Base-by-base conservation (phyloP, 306 rosid species). In the Neltuma alba region DNA sequence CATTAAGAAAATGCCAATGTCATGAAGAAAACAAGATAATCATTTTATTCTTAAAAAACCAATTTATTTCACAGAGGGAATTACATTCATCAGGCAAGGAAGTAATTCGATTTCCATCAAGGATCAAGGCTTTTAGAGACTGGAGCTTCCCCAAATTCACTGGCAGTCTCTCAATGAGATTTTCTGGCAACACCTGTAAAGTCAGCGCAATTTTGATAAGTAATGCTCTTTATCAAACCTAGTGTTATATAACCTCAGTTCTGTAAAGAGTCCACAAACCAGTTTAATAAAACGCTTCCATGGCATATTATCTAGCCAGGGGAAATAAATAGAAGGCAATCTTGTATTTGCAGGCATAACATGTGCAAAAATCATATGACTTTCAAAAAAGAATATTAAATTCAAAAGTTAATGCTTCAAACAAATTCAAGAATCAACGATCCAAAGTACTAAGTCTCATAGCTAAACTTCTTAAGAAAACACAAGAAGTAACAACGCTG, bases 61-160 rank as follows among this genome's bases (percentile, higher is more conserved):
- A 81, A 73, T 77, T 57, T 74, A 80, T 64, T 82, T 65, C 86
- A 81, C 77, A 82, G 81, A 88, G 92, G 90, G 73, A 84, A 88
- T 90, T 91, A 96, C 99, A 86, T 93, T 96, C 99, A 96, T 96
- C 99, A 54, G 97, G 99, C 83, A 96, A 91, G 83, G 94, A 84
- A 34, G 93, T 72, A 52, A 93, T 87, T 74, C 86, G 90, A 80
- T 96, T 96, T 73, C 93, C 96, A 78, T 96, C 99, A 81, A 93
- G 91, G 37, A 80, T 86, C 92, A 96, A 77, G 71, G 92, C 83
- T 83, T 93, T 96, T 38, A 96, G 82, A 82, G 96, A 91, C 62
- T 91, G 96, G 47, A 96, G 92, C 85, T 96, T 96, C 81, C 97
- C 98, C 89, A 96, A 74, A 87, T 89, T 93, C 79, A 91, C 84